phyloP scores from a whole-genome alignment of 2,329 filamentous ascomycete genomes.

The Coniochaeta hoffmannii region DNA sequence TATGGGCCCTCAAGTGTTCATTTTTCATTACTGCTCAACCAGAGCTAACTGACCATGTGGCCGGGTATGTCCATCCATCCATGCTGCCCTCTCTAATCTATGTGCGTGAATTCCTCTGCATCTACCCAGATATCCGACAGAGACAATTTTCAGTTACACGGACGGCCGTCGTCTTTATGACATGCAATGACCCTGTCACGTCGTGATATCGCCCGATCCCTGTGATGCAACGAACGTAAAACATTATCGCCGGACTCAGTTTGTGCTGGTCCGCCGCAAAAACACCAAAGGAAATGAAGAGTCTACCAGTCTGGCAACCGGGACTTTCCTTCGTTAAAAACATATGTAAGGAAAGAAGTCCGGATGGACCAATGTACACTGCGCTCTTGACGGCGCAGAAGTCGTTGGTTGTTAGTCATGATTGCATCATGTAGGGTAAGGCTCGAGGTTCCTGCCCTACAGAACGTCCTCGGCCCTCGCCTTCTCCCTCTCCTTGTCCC shows the following conservation, averaged over 20 bases:
- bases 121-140: background rate
- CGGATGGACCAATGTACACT: background rate
- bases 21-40: background rate
- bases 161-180: background rate
- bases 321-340: background rate
- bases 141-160: background rate
- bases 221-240: background rate
- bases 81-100: background rate
- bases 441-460: conserved; percentile 13
- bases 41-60: background rate
- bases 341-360: background rate
- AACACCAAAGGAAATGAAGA: background rate
- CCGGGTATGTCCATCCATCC: background rate
- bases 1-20: background rate
- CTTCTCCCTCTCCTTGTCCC: conserved; percentile 21
- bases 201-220: background rate
- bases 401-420: background rate
- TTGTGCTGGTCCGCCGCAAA: background rate
- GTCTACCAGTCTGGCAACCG: background rate
- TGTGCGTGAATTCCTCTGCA: background rate
- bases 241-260: background rate
- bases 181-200: background rate
- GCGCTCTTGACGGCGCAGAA: background rate
- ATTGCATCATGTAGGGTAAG: background rate
- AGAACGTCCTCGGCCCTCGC: conserved; percentile 21